phyloP scores from a whole-genome alignment of 2,329 filamentous ascomycete species.

The Diaporthe sp. region DNA sequence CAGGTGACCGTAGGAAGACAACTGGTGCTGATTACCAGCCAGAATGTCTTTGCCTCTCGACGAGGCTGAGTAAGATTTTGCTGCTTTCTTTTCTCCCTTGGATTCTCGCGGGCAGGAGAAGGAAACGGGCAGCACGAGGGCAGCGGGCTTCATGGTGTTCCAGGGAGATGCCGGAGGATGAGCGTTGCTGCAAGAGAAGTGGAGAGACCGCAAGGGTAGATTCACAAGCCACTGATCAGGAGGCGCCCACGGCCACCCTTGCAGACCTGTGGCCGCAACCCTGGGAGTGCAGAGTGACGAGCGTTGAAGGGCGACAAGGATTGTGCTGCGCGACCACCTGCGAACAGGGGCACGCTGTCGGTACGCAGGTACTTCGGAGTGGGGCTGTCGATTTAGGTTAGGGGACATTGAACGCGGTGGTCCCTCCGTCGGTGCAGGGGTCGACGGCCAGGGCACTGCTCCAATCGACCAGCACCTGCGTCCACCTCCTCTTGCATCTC shows the following conservation, averaged over 20 bases:
- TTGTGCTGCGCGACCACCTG: conserved; percentile 30
- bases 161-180: conserved; percentile 22
- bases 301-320: conserved; percentile 22
- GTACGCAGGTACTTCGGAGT: conserved; percentile 29
- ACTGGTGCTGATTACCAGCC: conserved; percentile 16
- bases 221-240: conserved; percentile 32
- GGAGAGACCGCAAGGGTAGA: conserved; percentile 22
- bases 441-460: conserved; percentile 22
- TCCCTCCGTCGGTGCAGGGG: conserved; percentile 34
- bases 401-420: conserved; percentile 33
- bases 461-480: conserved; percentile 34
- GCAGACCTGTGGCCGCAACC: conserved; percentile 26
- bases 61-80: conserved; percentile 5
- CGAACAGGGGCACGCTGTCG: conserved; percentile 26
- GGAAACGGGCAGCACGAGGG: conserved; percentile 10
- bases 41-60: background rate
- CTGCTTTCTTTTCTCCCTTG: background rate
- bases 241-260: conserved; percentile 22
- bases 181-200: conserved; percentile 23
- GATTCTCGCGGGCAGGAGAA: background rate
- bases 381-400: conserved; percentile 38
- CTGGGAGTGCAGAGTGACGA: conserved; percentile 28
- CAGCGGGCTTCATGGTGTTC: background rate
- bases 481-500: conserved; percentile 31
- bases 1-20: conserved; percentile 7